These are phyloP conservation scores for Ogataea haglerorum DNA, from an alignment of 805 yeast genomes.

Conservation along the genomic window DNA sequence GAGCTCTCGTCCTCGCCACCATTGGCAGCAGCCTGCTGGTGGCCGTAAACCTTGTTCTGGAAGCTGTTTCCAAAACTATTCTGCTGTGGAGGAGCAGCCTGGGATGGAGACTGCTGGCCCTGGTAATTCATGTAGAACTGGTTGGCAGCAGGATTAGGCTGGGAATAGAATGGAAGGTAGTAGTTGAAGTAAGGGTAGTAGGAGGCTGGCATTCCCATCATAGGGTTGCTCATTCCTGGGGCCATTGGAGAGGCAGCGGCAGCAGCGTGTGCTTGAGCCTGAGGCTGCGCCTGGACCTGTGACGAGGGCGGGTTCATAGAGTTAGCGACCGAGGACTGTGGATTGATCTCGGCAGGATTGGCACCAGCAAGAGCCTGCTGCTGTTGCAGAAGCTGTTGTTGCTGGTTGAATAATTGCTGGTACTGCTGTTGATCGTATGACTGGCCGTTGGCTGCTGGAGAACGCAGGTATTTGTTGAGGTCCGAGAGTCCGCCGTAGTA, in stretches of 20 bases:
- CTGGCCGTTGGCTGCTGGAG: constrained; percentile 24
- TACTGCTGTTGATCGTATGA: constrained; percentile 26
- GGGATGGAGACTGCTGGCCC: constrained; percentile 25
- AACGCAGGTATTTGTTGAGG: constrained; percentile 27
- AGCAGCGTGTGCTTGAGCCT: constrained; percentile 18
- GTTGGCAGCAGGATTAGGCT: constrained; percentile 29
- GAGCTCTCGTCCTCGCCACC: constrained; percentile 16
- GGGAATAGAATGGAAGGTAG: constrained; percentile 30
- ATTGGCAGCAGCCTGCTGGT: constrained; percentile 24
- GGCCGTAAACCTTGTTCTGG: constrained; percentile 29
- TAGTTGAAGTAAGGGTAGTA: constrained; percentile 33
- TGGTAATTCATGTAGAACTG: constrained; percentile 29
- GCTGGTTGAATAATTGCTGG: constrained; percentile 24
- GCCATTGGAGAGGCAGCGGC: constrained; percentile 19
- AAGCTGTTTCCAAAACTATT: constrained; percentile 21
- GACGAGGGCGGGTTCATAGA: constrained; percentile 15
- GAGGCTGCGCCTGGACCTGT: constrained; percentile 16
- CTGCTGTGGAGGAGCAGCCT: constrained; percentile 20
- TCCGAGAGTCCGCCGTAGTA: constrained; percentile 25
- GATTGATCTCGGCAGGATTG: constrained; percentile 14
- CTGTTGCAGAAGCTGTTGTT: constrained; percentile 20
- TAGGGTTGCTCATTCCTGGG: constrained; percentile 27
- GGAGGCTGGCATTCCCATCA: constrained; percentile 31
- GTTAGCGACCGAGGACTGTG: constrained; percentile 22
- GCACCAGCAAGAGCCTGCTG: constrained; percentile 16